Evolutionary conservation across 2,329 filamentous ascomycete genomes (phyloP), one percentile per base, ranked within the genome.

Genomic region (Claviceps pusilla): DNA sequence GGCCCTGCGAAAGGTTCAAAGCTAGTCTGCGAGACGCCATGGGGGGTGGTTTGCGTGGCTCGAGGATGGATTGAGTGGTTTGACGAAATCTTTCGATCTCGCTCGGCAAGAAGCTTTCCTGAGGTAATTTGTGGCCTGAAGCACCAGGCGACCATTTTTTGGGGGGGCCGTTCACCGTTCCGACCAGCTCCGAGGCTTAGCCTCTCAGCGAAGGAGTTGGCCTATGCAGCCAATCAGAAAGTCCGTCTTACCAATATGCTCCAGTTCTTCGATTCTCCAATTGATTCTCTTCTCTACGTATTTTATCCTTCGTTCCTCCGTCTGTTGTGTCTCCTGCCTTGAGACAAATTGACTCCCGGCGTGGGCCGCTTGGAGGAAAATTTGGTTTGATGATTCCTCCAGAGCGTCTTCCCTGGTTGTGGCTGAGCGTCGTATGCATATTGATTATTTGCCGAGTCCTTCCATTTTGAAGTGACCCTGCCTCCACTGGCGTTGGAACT

Each of bases 21-120:
- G 90, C 90, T 77, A 97, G 83, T 84, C 89, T 87, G 82, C 90
- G 83, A 75, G 91, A 95, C 78, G 91, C 91, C 91, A 97, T 96
- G 73, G 73, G 69, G 71, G 71, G 42, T 72, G 68, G 69, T 71
- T 75, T 72, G 69, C 69, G 71, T 69, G 69, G 71, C 50, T 72
- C 71, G 69, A 67, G 65, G 66, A 64, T 66, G 67, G 67, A 68
- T 69, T 78, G 76, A 77, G 76, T 73, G 73, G 74, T 78, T 78
- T 77, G 74, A 75, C 73, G 70, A 71, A 72, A 70, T 73, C 68
- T 72, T 72, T 68, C 69, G 65, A 68, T 66, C 63, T 64, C 65
- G 68, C 65, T 70, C 69, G 69, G 69, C 65, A 69, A 67, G 65
- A 72, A 71, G 70, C 71, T 73, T 73, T 71, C 62, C 64, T 68